These are phyloP conservation scores for Ogataea minuta DNA, from an alignment of 805 yeast species.

Conservation along the genomic window DNA sequence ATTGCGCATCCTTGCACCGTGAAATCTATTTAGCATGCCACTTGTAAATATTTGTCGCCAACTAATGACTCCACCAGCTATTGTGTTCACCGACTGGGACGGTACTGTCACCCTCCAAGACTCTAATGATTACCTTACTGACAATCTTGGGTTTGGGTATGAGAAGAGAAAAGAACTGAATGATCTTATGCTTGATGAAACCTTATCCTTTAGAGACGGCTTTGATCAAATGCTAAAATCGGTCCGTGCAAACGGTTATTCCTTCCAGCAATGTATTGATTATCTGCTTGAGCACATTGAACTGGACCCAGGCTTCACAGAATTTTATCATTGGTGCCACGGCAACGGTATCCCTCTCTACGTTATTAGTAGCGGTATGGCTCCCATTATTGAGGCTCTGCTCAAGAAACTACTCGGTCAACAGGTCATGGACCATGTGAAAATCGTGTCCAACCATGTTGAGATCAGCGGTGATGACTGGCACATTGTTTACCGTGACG, in stretches of 20 bases:
- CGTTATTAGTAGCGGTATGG: conserved; percentile 92
- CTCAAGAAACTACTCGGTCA: conserved; percentile 72
- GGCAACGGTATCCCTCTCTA: conserved; percentile 74
- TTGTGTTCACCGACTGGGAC: conserved; percentile 96
- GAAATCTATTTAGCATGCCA: background rate
- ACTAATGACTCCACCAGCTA: conserved; percentile 44
- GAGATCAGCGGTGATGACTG: conserved; percentile 58
- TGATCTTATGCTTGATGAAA: conserved; percentile 67
- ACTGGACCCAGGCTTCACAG: conserved; percentile 88
- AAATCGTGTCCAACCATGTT: conserved; percentile 70
- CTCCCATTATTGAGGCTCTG: conserved; percentile 81
- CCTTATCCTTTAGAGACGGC: conserved; percentile 74
- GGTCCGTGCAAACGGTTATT: conserved; percentile 45
- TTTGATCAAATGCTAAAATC: conserved; percentile 84
- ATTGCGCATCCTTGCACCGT: conserved; percentile 4
- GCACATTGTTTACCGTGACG: conserved; percentile 85
- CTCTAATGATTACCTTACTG: conserved; percentile 89
- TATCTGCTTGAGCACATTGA: conserved; percentile 60
- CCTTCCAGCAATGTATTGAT: conserved; percentile 76
- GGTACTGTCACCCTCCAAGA: conserved; percentile 97
- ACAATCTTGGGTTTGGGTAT: conserved; percentile 81
- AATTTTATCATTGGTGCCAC: conserved; percentile 76
- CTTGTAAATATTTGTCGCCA: background rate
- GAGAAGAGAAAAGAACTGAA: conserved; percentile 65
- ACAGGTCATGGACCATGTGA: conserved; percentile 67